phyloP scores from a whole-genome alignment of 495 filamentous ascomycete species.

The Parmelia sp. region DNA sequence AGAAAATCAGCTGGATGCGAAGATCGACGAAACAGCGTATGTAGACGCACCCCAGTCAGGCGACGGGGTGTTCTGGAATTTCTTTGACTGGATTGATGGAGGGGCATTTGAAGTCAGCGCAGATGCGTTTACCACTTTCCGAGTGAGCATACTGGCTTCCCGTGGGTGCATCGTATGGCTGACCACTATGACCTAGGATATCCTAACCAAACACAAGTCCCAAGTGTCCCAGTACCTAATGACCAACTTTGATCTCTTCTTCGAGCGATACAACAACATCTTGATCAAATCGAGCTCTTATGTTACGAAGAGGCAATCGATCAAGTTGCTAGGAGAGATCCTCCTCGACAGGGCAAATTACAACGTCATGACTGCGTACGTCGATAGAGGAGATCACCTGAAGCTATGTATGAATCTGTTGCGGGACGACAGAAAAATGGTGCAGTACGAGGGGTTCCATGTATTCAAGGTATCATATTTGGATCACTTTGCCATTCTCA shows the following conservation, averaged over 20 bases:
- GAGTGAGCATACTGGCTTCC: slow-evolving; percentile 48
- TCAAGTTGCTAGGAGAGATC: slow-evolving; percentile 93
- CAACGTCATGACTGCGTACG: slow-evolving; percentile 94
- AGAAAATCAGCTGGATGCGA: slow-evolving; percentile 47
- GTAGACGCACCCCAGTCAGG: slow-evolving; percentile 61
- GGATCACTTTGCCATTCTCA: background rate
- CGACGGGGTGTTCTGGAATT: slow-evolving; percentile 88
- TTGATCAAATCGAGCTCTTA: slow-evolving; percentile 89
- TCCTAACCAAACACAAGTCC: slow-evolving; percentile 88
- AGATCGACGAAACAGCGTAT: slow-evolving; percentile 56
- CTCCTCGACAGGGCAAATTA: slow-evolving; percentile 93
- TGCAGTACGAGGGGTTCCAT: slow-evolving; percentile 98
- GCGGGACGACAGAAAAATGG: slow-evolving; percentile 92
- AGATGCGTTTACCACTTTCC: slow-evolving; percentile 94
- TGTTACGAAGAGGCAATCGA: slow-evolving; percentile 96
- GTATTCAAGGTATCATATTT: slow-evolving; percentile 73
- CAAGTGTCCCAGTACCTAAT: slow-evolving; percentile 78
- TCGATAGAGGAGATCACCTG: slow-evolving; percentile 87
- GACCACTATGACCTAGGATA: slow-evolving; percentile 54
- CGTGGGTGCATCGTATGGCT: background rate
- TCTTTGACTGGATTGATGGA: slow-evolving; percentile 95
- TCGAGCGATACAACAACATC: slow-evolving; percentile 79
- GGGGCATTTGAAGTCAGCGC: slow-evolving; percentile 94
- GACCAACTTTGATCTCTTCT: slow-evolving; percentile 87
- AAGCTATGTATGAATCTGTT: slow-evolving; percentile 98